Evolutionary conservation across 1,284 basidiomycete genomes (phyloP), one percentile per base, ranked within the genome.

Genomic region (Sanghuangporus baumii): DNA sequence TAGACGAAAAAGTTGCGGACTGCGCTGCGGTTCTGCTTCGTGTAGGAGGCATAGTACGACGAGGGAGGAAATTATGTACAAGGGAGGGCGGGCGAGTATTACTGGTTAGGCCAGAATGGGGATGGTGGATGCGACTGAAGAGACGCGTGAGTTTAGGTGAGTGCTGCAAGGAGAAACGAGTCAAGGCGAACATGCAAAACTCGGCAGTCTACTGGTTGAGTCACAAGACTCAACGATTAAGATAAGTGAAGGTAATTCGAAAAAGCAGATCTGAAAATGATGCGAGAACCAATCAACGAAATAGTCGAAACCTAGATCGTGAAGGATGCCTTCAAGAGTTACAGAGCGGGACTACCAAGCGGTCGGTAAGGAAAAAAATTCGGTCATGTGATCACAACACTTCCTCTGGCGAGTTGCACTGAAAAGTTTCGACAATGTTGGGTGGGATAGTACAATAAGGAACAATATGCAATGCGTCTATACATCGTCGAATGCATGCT

Each of bases 1-100:
- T 70, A 5, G 77, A 70, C 26, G 78, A 74, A 26, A 81, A 65
- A 9, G 56, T 56, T n/a, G 66, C 12, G 36, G 55, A 40, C 41
- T 61, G 60, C 2, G 60, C 37, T 41, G 63, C 48, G 14, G 38
- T 34, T 40, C 48, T 63, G 1, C 60, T 65, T 12, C 63, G 63
- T 18, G 63, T 54, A 16, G 63, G 63, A 46, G 63, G 63, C 63
- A 65, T 65, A 12, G 48, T 4, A 18, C 6, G 31, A n/a, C 31
- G 50, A 7, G 20, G 8, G 5, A 51, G 37, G 26, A 34, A 16
- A 50, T 3, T 61, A 60, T 60, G 59, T 60, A 60, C 59, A 55
- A 23, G 14, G 12, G 40, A 38, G n/a, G 37, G 36, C 31, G 41
- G n/a, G 37, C 34, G 55, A 11, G 20, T 48, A 31, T 31, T 31